Evolutionary conservation across 805 yeast species (phyloP).

Genomic region (Starmerella vitae): DNA sequence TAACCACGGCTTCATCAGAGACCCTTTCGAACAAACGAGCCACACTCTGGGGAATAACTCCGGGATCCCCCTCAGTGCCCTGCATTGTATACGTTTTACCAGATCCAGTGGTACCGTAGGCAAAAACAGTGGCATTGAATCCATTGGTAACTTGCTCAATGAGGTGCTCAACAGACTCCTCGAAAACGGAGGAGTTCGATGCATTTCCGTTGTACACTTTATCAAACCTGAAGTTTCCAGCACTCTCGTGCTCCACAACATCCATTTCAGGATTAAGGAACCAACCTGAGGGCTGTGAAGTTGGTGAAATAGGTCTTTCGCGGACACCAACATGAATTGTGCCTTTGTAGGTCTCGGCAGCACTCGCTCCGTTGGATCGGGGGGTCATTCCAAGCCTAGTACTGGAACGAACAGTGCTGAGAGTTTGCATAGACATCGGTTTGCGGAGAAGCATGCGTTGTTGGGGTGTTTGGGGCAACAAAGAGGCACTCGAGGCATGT

Average conservation of each 20-base stretch:
- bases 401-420: conserved; percentile 12
- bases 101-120: conserved; percentile 90
- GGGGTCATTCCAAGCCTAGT: conserved; percentile 12
- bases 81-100: conserved; percentile 85
- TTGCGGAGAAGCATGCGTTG: conserved; percentile 14
- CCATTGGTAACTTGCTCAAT: conserved; percentile 52
- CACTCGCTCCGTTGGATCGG: conserved; percentile 1
- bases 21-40: conserved; percentile 38
- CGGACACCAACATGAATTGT: conserved; percentile 64
- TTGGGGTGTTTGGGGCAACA: conserved; percentile 14
- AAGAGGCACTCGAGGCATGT: background rate
- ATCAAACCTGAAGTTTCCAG: conserved; percentile 62
- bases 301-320: conserved; percentile 43
- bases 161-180: conserved; percentile 38
- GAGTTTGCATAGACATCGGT: conserved; percentile 20
- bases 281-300: conserved; percentile 5
- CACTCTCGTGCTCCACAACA: conserved; percentile 21
- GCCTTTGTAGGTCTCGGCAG: conserved; percentile 40
- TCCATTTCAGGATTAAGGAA: conserved; percentile 4
- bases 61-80: conserved; percentile 48
- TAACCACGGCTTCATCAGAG: conserved; percentile 29
- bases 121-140: conserved; percentile 77
- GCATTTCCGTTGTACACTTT: conserved; percentile 52
- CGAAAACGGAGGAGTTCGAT: conserved; percentile 50
- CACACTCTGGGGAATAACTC: conserved; percentile 59